Percentiles rank a stretch among this genome's conserved stretches.
Evolutionary conservation across 2,329 filamentous ascomycete genomes (phyloP).

Genomic region (Malbranchea zuffiana): DNA sequence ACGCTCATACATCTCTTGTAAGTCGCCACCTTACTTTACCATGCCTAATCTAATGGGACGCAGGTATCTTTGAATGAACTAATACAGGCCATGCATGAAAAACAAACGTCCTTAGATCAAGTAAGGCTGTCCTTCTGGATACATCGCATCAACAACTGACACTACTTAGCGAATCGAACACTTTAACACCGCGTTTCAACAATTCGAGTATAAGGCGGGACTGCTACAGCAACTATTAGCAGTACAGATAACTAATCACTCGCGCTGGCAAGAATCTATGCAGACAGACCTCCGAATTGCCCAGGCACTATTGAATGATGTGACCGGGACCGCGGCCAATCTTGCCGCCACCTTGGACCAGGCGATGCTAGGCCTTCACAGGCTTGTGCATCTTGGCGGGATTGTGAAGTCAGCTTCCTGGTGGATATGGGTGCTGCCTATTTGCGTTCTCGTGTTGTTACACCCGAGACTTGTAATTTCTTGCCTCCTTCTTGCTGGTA

Average conservation of each 20-base stretch:
- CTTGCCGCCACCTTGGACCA: constrained; percentile 18
- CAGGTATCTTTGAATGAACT: constrained; percentile 17
- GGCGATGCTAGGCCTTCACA: constrained; percentile 14
- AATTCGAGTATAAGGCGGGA: constrained; percentile 25
- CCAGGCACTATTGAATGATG: constrained; percentile 16
- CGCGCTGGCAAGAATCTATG: constrained; percentile 16
- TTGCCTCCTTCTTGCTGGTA: constrained; percentile 6
- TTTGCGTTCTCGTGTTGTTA: constrained; percentile 9
- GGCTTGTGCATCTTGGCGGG: constrained; percentile 12
- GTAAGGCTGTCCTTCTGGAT: constrained; percentile 19
- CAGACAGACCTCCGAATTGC: constrained; percentile 16
- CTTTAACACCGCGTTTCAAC: constrained; percentile 25
- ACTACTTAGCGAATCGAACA: constrained; percentile 25
- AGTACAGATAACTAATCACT: constrained; percentile 25
- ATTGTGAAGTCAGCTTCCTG: constrained; percentile 8
- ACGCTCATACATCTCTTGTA: constrained; percentile 29
- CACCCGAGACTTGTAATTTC: constrained; percentile 3
- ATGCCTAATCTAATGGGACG: constrained; percentile 1
- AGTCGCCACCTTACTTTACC: constrained; percentile 1
- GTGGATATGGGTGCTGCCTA: constrained; percentile 9
- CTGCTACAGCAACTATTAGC: constrained; percentile 25
- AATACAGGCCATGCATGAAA: constrained; percentile 16
- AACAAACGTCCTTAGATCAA: constrained; percentile 26
- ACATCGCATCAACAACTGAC: constrained; percentile 15
- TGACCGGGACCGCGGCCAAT: constrained; percentile 16